A percentile compares a stretch with the other conserved stretches of the same genome.
phyloP scores from a whole-genome alignment of 305 asterid genomes.

The Withania somnifera region DNA sequence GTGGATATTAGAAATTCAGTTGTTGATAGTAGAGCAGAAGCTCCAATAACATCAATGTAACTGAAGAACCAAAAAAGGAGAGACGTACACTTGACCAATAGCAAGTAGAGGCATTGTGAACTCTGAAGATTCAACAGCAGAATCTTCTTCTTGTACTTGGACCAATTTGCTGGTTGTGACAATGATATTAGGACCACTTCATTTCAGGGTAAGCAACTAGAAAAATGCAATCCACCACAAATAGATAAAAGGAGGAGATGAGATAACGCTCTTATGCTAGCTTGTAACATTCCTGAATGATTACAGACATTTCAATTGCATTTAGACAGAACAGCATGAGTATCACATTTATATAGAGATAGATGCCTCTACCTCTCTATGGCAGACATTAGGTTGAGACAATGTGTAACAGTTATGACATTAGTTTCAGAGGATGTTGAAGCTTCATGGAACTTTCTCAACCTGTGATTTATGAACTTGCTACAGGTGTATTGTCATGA shows the following conservation, averaged over 20 bases:
- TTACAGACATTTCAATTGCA: neutral
- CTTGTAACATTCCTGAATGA: neutral
- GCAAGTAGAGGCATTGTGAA: constrained; percentile 21
- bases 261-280: neutral
- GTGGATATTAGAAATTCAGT: constrained; percentile 31
- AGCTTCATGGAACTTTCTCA: neutral
- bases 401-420: neutral
- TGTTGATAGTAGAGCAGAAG: constrained; percentile 59
- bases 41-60: constrained; percentile 37
- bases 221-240: neutral
- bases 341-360: neutral
- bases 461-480: neutral
- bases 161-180: constrained; percentile 41
- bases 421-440: neutral
- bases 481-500: constrained; percentile 2
- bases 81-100: constrained; percentile 16
- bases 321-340: neutral
- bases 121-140: constrained; percentile 71
- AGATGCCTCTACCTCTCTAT: neutral
- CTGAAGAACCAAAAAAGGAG: constrained; percentile 25
- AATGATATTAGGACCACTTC: constrained; percentile 29
- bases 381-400: neutral
- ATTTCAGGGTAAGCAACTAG: constrained; percentile 41
- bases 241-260: neutral
- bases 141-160: constrained; percentile 54